Evolutionary conservation across 1,139 yeast species (phyloP), one percentile per base, ranked within the genome.

Genomic region (Candida albicans): DNA sequence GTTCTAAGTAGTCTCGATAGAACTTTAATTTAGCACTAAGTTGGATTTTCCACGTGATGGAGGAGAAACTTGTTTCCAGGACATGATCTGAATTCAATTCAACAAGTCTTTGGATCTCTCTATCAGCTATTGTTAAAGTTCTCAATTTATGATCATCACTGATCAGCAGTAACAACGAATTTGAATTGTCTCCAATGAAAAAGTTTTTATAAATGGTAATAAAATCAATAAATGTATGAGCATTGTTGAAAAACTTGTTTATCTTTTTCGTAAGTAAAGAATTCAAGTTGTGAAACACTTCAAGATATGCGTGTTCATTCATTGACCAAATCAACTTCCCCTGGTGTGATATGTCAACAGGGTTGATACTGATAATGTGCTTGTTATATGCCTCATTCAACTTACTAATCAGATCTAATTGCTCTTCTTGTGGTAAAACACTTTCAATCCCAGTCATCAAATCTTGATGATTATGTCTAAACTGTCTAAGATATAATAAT

Each of bases 391-490:
- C 67, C n/a, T 64, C 64, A 2, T 51, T 51, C 8, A 73, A 47
- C 36, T 55, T 58, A 13, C 56, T 56, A 3, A 58, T 52, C 29
- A 51, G 49, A 2, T 50, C 54, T 6, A 43, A 27, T 30, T 54
- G 50, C 18, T 51, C 48, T 6, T 53, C 54, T 24, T 54, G 31
- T 27, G 44, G 54, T 13, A 60, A 51, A 31, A 68, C 58, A 31
- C 52, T 56, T 18, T 59, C 56, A 3, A 79, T 66, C 13, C 67
- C 64, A n/a, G 35, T 77, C 52, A 27, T 74, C 65, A 86, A 64
- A 42, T 79, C 77, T 36, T 78, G 71, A 53, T 88, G 93, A 9
- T 75, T 70, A 0, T 56, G 49, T 50, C 91, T 69, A 49, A 88
- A 77, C 0, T 61, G 54, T 8, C 58, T 59, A 2, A 86, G 56